A percentile compares a stretch with the other conserved stretches of the same genome.
Conservation (phyloP, 371 early-diverging fungal species). For the Smittium culicis region DNA sequence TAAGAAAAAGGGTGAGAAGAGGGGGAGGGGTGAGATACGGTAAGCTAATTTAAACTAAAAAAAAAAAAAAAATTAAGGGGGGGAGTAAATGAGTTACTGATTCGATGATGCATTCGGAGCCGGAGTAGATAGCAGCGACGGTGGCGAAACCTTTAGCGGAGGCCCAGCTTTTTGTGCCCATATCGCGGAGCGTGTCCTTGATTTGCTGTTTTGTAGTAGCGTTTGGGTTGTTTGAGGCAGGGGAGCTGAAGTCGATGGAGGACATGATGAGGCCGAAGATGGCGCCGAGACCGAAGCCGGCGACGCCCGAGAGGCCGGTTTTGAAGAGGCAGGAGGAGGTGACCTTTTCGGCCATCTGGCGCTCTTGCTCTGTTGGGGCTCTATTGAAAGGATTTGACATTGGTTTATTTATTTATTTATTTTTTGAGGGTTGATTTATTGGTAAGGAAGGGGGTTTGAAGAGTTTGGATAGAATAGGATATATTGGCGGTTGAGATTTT, state of each 20-base stretch:
- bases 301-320: constrained; percentile 53
- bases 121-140: constrained; percentile 81
- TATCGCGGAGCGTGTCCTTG: constrained; percentile 68
- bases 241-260: constrained; percentile 56
- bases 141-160: constrained; percentile 89
- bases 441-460: too few relatives aligned
- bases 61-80: too few relatives aligned
- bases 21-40: too few relatives aligned
- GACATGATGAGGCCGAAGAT: constrained; percentile 89
- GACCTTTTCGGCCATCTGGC: constrained; percentile 20
- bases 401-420: not conserved
- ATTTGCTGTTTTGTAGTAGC: constrained; percentile 44
- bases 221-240: constrained; percentile 21
- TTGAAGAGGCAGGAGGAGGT: constrained; percentile 67
- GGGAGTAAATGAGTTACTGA: not conserved
- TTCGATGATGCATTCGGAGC: constrained; percentile 89
- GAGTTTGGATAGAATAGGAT: too few relatives aligned
- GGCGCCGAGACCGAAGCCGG: constrained; percentile 79
- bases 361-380: constrained; percentile 22
- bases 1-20: too few relatives aligned
- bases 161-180: constrained; percentile 60
- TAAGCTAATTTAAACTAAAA: too few relatives aligned
- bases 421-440: not conserved
- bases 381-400: constrained; percentile 22
- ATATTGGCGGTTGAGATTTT: too few relatives aligned